phyloP scores from a whole-genome alignment of 495 filamentous ascomycete genomes.

The Talaromyces adpressus region DNA sequence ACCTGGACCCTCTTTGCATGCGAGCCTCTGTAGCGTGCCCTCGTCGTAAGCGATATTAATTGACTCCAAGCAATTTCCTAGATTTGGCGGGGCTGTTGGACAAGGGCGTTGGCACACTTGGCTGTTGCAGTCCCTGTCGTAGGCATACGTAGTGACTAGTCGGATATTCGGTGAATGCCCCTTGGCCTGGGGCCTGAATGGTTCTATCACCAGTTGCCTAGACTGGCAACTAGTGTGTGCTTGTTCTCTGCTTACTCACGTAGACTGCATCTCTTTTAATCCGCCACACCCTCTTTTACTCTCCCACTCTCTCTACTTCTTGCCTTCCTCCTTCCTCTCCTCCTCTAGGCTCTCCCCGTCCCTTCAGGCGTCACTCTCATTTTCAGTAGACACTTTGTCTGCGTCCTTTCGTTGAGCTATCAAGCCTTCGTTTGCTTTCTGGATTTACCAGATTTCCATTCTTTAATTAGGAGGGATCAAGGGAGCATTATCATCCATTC shows the following conservation, averaged over 20 bases:
- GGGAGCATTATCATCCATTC: constrained; percentile 18
- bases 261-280: not conserved
- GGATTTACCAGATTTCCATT: constrained; percentile 12
- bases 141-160: not conserved
- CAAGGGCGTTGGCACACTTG: not conserved
- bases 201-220: not conserved
- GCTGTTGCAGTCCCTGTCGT: not conserved
- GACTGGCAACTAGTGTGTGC: not conserved
- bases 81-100: not conserved
- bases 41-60: not conserved
- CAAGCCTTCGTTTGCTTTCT: constrained; percentile 6
- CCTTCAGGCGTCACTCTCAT: constrained; percentile 15
- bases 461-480: constrained; percentile 11
- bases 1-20: not conserved
- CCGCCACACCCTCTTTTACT: not conserved
- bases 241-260: not conserved
- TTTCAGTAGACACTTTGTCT: constrained; percentile 37
- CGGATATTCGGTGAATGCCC: not conserved
- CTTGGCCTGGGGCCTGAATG: not conserved
- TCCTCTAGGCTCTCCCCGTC: not conserved
- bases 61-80: not conserved
- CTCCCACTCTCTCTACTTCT: not conserved
- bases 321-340: not conserved
- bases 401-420: constrained; percentile 37
- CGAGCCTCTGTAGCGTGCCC: not conserved